Base-by-base conservation (phyloP, 441 rosid genomes). In the Pelargonium exstipulatum region DNA sequence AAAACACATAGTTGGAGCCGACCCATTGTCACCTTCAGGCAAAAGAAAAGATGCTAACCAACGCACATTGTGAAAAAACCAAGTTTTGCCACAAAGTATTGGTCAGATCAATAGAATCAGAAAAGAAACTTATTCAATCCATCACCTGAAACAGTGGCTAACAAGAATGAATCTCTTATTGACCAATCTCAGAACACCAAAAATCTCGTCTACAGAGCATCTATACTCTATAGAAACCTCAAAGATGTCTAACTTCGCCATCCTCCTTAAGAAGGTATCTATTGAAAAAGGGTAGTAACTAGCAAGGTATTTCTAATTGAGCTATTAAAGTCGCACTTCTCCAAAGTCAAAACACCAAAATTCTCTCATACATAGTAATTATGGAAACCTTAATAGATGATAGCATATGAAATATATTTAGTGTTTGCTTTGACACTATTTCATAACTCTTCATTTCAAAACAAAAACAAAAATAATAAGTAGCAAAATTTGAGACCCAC, bases 401-500 rank as follows among this genome's bases (percentile, higher is more conserved):
- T 17, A 53, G 8, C 40, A 35, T 35, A 35, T 53, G 22, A 16
- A 17, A 20, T 53, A 7, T 16, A 53, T 35, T 35, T 35, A 35
- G 40, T 35, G 40, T 35, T 35, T 35, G 8, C 40, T 35, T 35
- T 35, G 8, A 53, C 22, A 53, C 16, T 53, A 53, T 53, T 22
- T 51, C 58, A 17, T 26, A 51, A 51, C 58, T 51, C 14, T 14
- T 2, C 16, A 18, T n/a, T 51, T 51, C 58, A 48, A 9, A 51
- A 51, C 58, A n/a, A 51, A 51, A n/a, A n/a, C n/a, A n/a, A n/a
- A 51, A 2, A 12, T 46, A 26, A 26, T 3, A 26, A 35, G 40
- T 35, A 5, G 40, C 18, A 53, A 53, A 53, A 6, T 53, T 5
- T 53, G 60, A 53, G 60, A 53, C 60, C 60, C 18, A 65, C 73